phyloP scores from a whole-genome alignment of 1,139 yeast genomes.

The Meyerozyma smithsonii region DNA sequence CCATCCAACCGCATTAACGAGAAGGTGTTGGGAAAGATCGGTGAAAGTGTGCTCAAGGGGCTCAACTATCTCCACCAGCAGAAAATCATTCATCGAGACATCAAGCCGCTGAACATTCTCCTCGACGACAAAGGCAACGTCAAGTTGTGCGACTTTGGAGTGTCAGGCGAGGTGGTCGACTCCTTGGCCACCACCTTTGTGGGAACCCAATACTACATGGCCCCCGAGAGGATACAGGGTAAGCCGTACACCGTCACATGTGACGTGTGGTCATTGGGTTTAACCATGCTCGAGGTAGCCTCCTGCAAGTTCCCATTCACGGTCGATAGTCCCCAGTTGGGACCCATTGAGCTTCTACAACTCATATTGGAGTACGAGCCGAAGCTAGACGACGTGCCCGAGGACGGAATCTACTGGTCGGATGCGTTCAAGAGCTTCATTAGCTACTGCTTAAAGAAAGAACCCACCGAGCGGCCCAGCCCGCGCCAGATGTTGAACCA shows the following conservation, averaged over 20 bases:
- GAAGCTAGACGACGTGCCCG: conserved; percentile 69
- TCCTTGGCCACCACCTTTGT: conserved; percentile 94
- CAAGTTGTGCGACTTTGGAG: conserved; percentile 97
- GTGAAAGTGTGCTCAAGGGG: conserved; percentile 80
- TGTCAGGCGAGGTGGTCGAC: conserved; percentile 92
- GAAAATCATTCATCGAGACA: conserved; percentile 85
- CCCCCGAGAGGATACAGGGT: conserved; percentile 16
- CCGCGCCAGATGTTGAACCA: conserved; percentile 90
- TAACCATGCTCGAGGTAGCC: conserved; percentile 89
- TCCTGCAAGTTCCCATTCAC: conserved; percentile 73
- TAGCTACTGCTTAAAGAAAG: conserved; percentile 75
- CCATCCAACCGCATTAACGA: conserved; percentile 88
- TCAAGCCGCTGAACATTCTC: conserved; percentile 88
- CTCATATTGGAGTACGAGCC: conserved; percentile 71
- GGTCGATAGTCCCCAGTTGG: conserved; percentile 26
- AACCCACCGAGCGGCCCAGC: conserved; percentile 75
- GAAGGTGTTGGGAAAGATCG: conserved; percentile 83
- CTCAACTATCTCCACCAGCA: conserved; percentile 83
- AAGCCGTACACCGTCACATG: conserved; percentile 15
- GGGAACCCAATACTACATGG: conserved; percentile 56
- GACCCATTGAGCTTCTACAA: conserved; percentile 82
- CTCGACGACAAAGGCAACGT: conserved; percentile 74
- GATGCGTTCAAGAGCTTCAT: conserved; percentile 79
- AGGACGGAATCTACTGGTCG: conserved; percentile 75
- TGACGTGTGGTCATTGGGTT: conserved; percentile 80